Evolutionary conservation across 179 eudicot genomes (phyloP).

Genomic region (Silene coronaria): DNA sequence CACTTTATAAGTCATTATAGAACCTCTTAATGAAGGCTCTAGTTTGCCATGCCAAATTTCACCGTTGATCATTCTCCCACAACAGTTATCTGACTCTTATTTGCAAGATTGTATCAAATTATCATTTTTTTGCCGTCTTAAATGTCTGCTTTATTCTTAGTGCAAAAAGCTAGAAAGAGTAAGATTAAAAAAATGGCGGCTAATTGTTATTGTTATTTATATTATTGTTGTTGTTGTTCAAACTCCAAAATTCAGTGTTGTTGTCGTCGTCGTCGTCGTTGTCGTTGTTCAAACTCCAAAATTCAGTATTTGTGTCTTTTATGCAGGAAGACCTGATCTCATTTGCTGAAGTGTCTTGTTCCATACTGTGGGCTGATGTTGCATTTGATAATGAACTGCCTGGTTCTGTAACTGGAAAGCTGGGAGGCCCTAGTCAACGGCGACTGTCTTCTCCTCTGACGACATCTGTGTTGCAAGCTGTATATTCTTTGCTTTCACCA

Average conservation of each 20-base stretch:
- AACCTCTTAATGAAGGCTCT: background rate
- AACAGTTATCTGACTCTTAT: background rate
- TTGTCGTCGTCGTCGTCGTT: no score
- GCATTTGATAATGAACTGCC: conserved; percentile 45
- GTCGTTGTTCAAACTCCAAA: background rate
- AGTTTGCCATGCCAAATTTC: background rate
- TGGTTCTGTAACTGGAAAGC: conserved; percentile 64
- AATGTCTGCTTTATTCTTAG: background rate
- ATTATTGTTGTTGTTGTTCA: no score
- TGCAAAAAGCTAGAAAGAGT: conserved; percentile 8
- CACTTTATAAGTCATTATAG: background rate
- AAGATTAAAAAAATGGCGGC: background rate
- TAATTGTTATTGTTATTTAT: no score
- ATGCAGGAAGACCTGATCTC: conserved; percentile 64
- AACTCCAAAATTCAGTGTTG: background rate
- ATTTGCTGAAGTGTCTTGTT: conserved; percentile 50
- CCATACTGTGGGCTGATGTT: conserved; percentile 56
- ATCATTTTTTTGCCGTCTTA: background rate
- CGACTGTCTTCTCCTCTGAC: conserved; percentile 57
- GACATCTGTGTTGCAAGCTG: conserved; percentile 74
- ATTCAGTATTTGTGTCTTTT: background rate
- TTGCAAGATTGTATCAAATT: background rate
- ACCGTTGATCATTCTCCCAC: background rate
- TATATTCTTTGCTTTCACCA: conserved; percentile 31
- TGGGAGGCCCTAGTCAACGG: conserved; percentile 96